Evolutionary conservation across 1,284 basidiomycete genomes (phyloP).

Genomic region (Mycosarcoma mackinlayi): DNA sequence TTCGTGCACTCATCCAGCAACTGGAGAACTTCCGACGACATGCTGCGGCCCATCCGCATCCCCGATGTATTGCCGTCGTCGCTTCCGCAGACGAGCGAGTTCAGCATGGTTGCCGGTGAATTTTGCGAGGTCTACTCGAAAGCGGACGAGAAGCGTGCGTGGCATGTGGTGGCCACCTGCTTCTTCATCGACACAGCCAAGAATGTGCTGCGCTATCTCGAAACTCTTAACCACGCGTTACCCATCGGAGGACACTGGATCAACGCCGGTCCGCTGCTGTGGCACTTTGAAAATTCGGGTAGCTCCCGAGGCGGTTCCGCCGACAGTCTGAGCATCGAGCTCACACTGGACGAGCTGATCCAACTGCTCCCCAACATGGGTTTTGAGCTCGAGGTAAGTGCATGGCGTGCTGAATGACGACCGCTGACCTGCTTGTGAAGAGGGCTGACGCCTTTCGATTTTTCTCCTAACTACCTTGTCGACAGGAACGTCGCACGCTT

Average conservation of each 20-base stretch:
- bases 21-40: constrained; percentile 56
- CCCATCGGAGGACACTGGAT: constrained; percentile 63
- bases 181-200: constrained; percentile 93
- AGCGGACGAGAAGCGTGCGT: constrained; percentile 77
- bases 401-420: not conserved
- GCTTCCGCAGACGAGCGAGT: constrained; percentile 55
- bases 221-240: constrained; percentile 63
- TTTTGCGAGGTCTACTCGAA: constrained; percentile 62
- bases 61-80: constrained; percentile 64
- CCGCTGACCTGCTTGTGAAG: not conserved
- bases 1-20: constrained; percentile 64
- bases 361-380: constrained; percentile 79
- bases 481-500: constrained; percentile 81
- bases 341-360: constrained; percentile 89
- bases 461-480: not conserved
- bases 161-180: constrained; percentile 91
- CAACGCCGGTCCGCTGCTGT: constrained; percentile 82
- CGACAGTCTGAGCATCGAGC: constrained; percentile 74
- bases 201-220: constrained; percentile 63
- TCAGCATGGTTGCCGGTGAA: constrained; percentile 68
- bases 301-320: constrained; percentile 12
- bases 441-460: too few species aligned
- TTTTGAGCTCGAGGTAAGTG: constrained; percentile 80
- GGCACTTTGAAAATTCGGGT: constrained; percentile 92
- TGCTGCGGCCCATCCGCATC: constrained; percentile 56